phyloP scores from a whole-genome alignment of 148 eudicot genomes.

The Suaeda aralocaspica region DNA sequence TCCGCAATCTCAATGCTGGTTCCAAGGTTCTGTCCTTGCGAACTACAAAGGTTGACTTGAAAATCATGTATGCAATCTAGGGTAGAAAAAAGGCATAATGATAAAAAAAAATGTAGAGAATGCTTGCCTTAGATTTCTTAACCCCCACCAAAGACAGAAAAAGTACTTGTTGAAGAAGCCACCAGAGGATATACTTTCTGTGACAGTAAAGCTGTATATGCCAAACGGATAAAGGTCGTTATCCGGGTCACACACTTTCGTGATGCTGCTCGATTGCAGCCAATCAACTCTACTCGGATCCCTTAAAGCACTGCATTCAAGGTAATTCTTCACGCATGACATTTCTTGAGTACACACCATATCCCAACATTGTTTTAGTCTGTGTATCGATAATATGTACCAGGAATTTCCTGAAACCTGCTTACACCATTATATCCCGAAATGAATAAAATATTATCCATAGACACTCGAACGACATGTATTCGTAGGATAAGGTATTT shows the following conservation, averaged over 20 bases:
- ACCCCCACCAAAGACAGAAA: constrained; percentile 61
- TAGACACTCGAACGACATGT: not conserved
- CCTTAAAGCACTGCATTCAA: constrained; percentile 36
- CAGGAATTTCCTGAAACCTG: constrained; percentile 30
- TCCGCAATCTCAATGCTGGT: constrained; percentile 49
- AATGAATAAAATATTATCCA: no score
- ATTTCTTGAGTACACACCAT: constrained; percentile 35
- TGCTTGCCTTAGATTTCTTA: constrained; percentile 51
- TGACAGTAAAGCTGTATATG: constrained; percentile 34
- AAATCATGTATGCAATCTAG: not conserved
- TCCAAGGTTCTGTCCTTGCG: constrained; percentile 46
- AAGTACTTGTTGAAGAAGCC: constrained; percentile 46
- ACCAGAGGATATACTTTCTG: constrained; percentile 31
- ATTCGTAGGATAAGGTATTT: not conserved
- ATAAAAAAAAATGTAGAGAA: no score
- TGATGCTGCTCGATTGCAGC: constrained; percentile 34
- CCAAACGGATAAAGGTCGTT: constrained; percentile 37
- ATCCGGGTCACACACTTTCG: constrained; percentile 37
- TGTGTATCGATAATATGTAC: constrained; percentile 47
- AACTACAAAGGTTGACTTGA: constrained; percentile 28
- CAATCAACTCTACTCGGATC: constrained; percentile 33
- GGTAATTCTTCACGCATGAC: constrained; percentile 32
- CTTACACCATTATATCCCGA: not conserved
- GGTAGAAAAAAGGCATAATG: not conserved
- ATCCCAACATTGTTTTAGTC: constrained; percentile 56